phyloP scores from a whole-genome alignment of 257 asterid genomes.

The Orobanche coerulescens region DNA sequence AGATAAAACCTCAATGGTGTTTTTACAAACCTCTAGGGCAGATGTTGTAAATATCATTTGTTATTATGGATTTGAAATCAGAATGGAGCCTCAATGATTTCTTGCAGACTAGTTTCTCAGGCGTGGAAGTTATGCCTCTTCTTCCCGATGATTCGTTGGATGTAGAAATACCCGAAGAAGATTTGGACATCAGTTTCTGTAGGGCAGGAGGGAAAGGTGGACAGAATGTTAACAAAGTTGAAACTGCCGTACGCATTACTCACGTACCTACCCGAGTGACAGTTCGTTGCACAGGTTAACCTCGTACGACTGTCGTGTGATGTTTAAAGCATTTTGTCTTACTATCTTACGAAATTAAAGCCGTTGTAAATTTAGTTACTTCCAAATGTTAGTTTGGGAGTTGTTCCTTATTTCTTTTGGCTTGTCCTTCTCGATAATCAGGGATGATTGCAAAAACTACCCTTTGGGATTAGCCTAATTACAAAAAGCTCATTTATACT shows the following conservation, averaged over 20 bases:
- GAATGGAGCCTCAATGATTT: slow-evolving; percentile 9
- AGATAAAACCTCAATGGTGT: too few relatives aligned
- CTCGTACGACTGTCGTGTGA: neutral
- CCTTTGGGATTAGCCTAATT: neutral
- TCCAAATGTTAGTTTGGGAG: neutral
- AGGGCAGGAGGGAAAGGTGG: slow-evolving; percentile 99
- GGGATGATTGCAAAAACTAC: neutral
- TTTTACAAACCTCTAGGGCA: neutral
- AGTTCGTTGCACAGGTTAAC: slow-evolving; percentile 81
- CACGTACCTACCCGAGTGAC: slow-evolving; percentile 91
- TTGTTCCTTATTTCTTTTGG: neutral
- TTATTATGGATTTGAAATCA: neutral
- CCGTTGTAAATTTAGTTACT: neutral
- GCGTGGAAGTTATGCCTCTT: slow-evolving; percentile 96
- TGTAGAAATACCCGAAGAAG: slow-evolving; percentile 94
- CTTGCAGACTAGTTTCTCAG: slow-evolving; percentile 87
- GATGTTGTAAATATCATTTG: neutral
- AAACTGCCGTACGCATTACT: slow-evolving; percentile 92
- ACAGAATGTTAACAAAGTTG: slow-evolving; percentile 93
- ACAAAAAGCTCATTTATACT: neutral
- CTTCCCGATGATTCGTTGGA: slow-evolving; percentile 77
- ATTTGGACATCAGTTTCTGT: slow-evolving; percentile 61
- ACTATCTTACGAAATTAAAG: neutral
- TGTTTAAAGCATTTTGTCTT: neutral
- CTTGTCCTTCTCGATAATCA: neutral